Evolutionary conservation across 1,139 yeast species (phyloP), one percentile per base, ranked within the genome.

Genomic region (Debaryomyces sp.): DNA sequence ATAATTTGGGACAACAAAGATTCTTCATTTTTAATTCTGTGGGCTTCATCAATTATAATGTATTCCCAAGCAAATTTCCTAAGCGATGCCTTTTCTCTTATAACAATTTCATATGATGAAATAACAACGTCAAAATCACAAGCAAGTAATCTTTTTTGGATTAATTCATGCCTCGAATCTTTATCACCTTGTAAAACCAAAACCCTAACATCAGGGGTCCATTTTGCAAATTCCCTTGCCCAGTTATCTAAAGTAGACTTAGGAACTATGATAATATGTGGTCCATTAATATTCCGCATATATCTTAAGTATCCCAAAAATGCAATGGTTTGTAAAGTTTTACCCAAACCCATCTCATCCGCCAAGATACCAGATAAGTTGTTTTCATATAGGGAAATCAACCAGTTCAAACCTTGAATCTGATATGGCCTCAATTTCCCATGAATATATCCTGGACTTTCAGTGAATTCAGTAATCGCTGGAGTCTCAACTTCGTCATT

Each of bases 331-430:
- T 94, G 99, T 51, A 94, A 75, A 1, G 99, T 94, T 65, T 94
- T 94, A 51, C 99, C 99, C 50, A 94, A 78, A 1, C 99, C 99
- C 99, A 94, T 94, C 68, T 94, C 99, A 69, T 94, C 99, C 8
- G 99, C 99, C 50, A 94, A 77, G 44, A 94, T 92, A 43, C 98
- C 98, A 1, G 95, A 85, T 48, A 92, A 78, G 59, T 87, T 84
- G 68, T 92, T 90, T 57, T 89, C 95, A 62, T 87, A 86, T 49
- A 92, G 71, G 1, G 91, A 82, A 21, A 91, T 83, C 60, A 92
- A 73, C 98, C 98, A 92, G 70, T 92, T 92, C 55, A 92, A 77
- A 48, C 98, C 98, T 64, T 89, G 96, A 50, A 92, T 80, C 68
- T 92, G 98, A 67, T 92, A 87, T n/a, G 87, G 86, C 60, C 95